Evolutionary conservation across 176 grass and related monocot species (phyloP).

Genomic region (Zizania latifolia): DNA sequence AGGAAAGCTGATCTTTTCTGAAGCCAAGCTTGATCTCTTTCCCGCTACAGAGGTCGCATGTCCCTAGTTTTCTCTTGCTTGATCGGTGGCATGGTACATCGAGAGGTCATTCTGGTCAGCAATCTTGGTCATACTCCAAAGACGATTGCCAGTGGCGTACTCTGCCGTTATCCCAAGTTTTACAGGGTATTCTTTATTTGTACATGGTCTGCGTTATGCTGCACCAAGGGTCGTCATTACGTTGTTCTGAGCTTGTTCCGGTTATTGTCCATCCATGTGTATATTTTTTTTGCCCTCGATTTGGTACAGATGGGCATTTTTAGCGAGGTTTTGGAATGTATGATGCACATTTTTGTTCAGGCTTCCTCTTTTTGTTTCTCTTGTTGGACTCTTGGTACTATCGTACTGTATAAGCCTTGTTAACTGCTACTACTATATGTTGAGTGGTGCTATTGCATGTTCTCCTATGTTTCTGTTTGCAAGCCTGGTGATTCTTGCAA

Average conservation of each 20-base stretch:
- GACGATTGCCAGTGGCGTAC: neutral
- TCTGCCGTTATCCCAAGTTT: conserved; percentile 11
- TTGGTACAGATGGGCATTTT: conserved; percentile 17
- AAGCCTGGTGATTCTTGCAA: no score
- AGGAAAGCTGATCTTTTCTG: conserved; percentile 87
- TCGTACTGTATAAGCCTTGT: neutral
- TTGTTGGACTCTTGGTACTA: neutral
- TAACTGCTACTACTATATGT: no score
- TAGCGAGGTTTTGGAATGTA: conserved; percentile 32
- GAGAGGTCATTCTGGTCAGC: neutral
- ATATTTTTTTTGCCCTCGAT: conserved; percentile 13
- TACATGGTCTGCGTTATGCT: conserved; percentile 36
- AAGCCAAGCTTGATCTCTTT: neutral
- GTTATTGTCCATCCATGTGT: neutral
- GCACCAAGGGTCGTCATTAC: conserved; percentile 18
- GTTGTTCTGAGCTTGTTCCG: conserved; percentile 21
- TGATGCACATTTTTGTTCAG: conserved; percentile 14
- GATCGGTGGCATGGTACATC: conserved; percentile 1
- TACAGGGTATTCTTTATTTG: conserved; percentile 53
- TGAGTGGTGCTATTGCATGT: neutral
- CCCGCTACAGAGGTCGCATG: neutral
- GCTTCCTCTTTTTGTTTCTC: neutral
- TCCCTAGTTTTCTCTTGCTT: conserved; percentile 12
- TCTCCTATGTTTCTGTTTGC: no score
- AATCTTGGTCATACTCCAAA: conserved; percentile 20